Percentiles rank a stretch among this genome's conserved stretches.
These are phyloP conservation scores for Lactarius evosmus DNA, from an alignment of 768 basidiomycete genomes.

Conservation along the genomic window DNA sequence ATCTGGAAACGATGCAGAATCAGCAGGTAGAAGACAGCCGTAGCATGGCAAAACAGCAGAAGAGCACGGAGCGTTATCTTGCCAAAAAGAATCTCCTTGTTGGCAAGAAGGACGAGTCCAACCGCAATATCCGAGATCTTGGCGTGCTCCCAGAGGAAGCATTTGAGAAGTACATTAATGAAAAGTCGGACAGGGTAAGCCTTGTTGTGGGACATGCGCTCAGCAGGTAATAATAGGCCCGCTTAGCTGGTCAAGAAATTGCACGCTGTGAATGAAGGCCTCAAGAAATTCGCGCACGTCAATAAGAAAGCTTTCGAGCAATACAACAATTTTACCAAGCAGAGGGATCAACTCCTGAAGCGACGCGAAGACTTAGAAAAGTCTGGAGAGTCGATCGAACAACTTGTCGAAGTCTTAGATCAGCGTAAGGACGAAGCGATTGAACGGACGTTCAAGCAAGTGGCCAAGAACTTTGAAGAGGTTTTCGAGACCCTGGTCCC, in stretches of 20 bases:
- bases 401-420: constrained; percentile 90
- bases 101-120: constrained; percentile 88
- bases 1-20: constrained; percentile 71
- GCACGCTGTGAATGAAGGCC: constrained; percentile 85
- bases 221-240: not conserved
- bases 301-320: constrained; percentile 99
- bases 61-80: constrained; percentile 91
- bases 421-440: constrained; percentile 98
- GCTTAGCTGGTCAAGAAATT: constrained; percentile 85
- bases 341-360: constrained; percentile 84
- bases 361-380: constrained; percentile 90
- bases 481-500: constrained; percentile 97
- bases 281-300: constrained; percentile 97
- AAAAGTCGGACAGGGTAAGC: constrained; percentile 82
- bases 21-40: constrained; percentile 87
- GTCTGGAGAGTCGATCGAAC: constrained; percentile 85
- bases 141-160: constrained; percentile 97
- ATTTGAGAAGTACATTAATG: constrained; percentile 88
- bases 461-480: constrained; percentile 94
- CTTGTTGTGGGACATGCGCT: not conserved
- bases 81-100: constrained; percentile 86
- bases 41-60: constrained; percentile 86
- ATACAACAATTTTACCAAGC: constrained; percentile 96
- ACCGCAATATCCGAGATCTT: constrained; percentile 91
- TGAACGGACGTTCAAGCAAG: constrained; percentile 97